Base-by-base conservation (phyloP, 2,329 filamentous ascomycete genomes). In the Fusarium sarcochroum region DNA sequence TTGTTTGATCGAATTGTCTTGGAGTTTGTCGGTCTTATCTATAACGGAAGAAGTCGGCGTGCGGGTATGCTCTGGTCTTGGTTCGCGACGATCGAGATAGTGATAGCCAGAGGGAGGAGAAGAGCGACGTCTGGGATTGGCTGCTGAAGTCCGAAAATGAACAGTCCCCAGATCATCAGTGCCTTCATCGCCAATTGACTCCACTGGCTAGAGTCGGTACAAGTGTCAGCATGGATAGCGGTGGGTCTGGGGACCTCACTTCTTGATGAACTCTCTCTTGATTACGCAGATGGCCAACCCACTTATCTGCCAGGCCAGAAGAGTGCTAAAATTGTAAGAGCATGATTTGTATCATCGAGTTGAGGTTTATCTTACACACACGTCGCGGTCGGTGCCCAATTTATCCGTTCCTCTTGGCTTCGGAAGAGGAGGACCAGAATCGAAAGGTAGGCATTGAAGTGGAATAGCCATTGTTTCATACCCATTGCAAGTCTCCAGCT, bases 351-450 rank as follows among this genome's bases (percentile, higher is more conserved):
- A 27, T 7, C 10, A 7, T 27, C 3, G 6, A 27, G 25, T 27
- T 3, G 25, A 10, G 10, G 4, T 30, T 11, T 30, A 30, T 11
- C 27, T 30, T 42, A 44, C 41, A 25, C 21, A n/a, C 41, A 25
- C 10, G 41, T 44, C 41, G 52, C 44, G 1, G 21, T n/a, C 17
- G 52, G 52, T n/a, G 44, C 34, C 52, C 52, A 56, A 15, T 34
- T 10, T 13, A 56, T 56, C 8, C 20, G 34, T 41, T 49, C 52
- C 17, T 56, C 32, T 25, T 56, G 52, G 34, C 52, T 56, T 32
- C 52, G 52, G 52, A 18, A 38, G 44, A 56, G 25, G 17, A 56
- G 52, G 34, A 34, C 44, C 44, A 56, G 52, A 18, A 56, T 56
- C 52, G 52, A 49, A 15, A 48, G 46, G 18, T 38, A 49, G 8